phyloP scores from a whole-genome alignment of 768 basidiomycete species.

The Leccinum aurantiacum region DNA sequence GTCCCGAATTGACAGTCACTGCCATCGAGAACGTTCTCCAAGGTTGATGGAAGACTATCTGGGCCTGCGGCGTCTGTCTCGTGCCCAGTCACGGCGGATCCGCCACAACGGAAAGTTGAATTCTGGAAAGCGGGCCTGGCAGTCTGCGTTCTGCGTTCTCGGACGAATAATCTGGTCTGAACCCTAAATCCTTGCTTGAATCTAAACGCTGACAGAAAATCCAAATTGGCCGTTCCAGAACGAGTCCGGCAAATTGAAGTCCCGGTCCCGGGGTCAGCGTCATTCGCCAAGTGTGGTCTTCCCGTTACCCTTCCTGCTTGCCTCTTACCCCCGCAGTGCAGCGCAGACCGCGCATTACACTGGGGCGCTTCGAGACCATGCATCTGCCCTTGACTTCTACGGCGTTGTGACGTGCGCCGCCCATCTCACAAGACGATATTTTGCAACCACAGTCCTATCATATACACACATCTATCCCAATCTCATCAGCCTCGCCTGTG shows the following conservation, averaged over 20 bases:
- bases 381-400: neutral
- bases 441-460: neutral
- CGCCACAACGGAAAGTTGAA: neutral
- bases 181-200: neutral
- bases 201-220: neutral
- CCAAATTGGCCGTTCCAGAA: neutral
- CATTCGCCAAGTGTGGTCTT: neutral
- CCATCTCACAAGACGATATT: neutral
- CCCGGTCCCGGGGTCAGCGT: neutral
- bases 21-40: neutral
- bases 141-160: neutral
- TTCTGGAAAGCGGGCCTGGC: neutral
- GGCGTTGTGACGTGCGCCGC: neutral
- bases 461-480: neutral
- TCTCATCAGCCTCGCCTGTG: neutral
- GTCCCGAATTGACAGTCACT: constrained; percentile 5
- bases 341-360: neutral
- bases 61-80: neutral
- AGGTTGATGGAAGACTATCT: constrained; percentile 10
- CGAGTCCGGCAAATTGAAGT: neutral
- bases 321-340: neutral
- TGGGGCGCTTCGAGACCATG: neutral
- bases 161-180: neutral
- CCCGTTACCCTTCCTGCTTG: neutral
- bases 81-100: neutral